Evolutionary conservation across 352 stramenopile species (phyloP).

Genomic region (Phytopythium delawarense): DNA sequence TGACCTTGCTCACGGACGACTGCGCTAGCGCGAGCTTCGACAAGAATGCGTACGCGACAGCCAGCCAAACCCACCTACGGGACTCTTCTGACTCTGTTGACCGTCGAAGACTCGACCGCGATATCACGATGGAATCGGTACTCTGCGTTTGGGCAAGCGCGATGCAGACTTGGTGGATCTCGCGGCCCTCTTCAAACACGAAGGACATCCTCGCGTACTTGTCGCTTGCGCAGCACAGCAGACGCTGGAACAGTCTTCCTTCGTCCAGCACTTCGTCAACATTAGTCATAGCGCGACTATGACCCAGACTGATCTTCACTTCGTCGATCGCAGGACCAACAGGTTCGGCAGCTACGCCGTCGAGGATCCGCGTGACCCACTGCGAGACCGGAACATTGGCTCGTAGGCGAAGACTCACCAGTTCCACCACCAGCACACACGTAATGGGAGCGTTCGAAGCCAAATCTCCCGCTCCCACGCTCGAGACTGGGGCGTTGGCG

Average conservation of each 20-base stretch:
- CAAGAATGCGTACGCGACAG: neutral
- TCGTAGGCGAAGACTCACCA: neutral
- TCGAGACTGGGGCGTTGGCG: neutral
- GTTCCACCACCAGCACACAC: neutral
- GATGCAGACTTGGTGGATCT: neutral
- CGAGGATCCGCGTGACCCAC: neutral
- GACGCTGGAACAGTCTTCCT: neutral
- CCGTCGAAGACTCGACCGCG: neutral
- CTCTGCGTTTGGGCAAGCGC: neutral
- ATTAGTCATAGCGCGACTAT: neutral
- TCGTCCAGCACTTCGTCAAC: neutral
- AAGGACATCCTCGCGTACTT: neutral
- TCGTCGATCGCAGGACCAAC: neutral
- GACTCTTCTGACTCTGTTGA: neutral
- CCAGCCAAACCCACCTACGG: neutral
- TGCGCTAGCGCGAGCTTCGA: neutral
- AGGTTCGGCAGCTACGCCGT: neutral
- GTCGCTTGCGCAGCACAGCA: neutral
- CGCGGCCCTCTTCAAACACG: neutral
- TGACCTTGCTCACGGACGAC: neutral
- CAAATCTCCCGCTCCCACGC: too few species aligned
- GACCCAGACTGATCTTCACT: neutral
- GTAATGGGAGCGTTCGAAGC: neutral
- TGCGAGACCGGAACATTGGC: neutral
- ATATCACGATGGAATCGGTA: neutral